Percentiles rank a stretch among this genome's conserved stretches.
Evolutionary conservation across 2,329 filamentous ascomycete genomes (phyloP).

Genomic region (Bipolaris bicolor): DNA sequence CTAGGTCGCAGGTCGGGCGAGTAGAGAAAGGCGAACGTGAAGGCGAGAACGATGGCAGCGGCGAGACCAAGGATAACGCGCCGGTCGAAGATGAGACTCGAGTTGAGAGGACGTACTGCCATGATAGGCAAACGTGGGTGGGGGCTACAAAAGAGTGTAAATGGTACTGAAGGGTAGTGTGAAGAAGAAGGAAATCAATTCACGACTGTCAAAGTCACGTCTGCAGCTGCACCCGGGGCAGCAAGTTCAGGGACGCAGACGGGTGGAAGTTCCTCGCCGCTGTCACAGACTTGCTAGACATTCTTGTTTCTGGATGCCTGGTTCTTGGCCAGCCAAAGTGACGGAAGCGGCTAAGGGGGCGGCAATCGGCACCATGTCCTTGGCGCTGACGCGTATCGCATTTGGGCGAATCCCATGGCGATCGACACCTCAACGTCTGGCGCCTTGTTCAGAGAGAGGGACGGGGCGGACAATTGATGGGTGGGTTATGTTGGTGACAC

Average conservation of each 20-base stretch:
- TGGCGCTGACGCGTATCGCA: slow-evolving; percentile 31
- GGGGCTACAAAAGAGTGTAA: slow-evolving; percentile 11
- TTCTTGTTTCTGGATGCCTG: slow-evolving; percentile 17
- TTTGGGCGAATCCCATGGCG: slow-evolving; percentile 7
- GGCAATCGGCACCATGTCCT: slow-evolving; percentile 28
- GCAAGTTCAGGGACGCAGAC: not conserved
- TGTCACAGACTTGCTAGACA: slow-evolving; percentile 13
- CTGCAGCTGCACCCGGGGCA: slow-evolving; percentile 22
- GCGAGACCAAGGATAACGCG: slow-evolving; percentile 32
- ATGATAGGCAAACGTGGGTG: slow-evolving; percentile 12
- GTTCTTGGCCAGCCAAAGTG: slow-evolving; percentile 12
- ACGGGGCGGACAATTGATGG: not conserved
- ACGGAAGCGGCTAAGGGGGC: slow-evolving; percentile 28
- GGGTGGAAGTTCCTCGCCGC: not conserved
- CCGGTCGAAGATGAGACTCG: slow-evolving; percentile 37
- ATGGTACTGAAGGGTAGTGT: slow-evolving; percentile 9
- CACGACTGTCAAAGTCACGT: slow-evolving; percentile 6
- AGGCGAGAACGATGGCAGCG: slow-evolving; percentile 29
- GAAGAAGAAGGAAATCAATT: slow-evolving; percentile 1
- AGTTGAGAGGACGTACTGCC: slow-evolving; percentile 33
- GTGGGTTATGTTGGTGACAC: no score
- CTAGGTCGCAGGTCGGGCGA: slow-evolving; percentile 32
- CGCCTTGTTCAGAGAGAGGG: not conserved
- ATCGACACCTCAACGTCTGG: not conserved
- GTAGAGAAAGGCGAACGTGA: slow-evolving; percentile 38